Evolutionary conservation across 768 basidiomycete species (phyloP).

Genomic region (Mrakia frigida): DNA sequence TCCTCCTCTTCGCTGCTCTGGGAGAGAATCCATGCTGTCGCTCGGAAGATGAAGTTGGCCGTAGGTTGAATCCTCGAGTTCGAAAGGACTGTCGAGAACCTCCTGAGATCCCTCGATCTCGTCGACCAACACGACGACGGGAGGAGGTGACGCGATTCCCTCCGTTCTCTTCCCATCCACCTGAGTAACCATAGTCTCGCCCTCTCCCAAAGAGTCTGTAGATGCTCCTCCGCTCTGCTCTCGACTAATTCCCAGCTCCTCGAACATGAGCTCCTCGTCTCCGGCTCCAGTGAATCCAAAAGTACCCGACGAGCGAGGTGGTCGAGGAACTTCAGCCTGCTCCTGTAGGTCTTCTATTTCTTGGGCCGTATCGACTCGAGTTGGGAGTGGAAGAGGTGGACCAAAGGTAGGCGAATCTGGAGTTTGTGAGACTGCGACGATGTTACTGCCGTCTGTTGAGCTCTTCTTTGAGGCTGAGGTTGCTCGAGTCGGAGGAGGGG

Average conservation of each 20-base stretch:
- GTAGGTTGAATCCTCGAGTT: background rate
- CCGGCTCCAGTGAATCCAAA: background rate
- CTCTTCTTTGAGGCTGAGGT: background rate
- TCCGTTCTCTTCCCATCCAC: background rate
- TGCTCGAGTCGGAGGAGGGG: background rate
- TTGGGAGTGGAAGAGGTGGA: background rate
- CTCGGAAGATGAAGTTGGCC: background rate
- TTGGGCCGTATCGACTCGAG: background rate
- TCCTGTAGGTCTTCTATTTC: background rate
- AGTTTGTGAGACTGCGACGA: background rate
- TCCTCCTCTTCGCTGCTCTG: background rate
- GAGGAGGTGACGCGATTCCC: background rate
- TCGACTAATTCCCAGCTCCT: background rate
- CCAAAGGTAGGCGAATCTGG: background rate
- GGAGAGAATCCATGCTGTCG: background rate
- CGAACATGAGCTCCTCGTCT: background rate
- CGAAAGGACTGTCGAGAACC: background rate
- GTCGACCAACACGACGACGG: background rate
- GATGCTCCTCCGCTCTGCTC: background rate
- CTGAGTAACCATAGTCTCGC: background rate
- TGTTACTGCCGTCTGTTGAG: background rate
- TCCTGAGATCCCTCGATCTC: background rate
- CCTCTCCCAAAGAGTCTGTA: background rate
- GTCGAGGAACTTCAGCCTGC: background rate
- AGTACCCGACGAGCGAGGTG: background rate